Base-by-base conservation (phyloP, 495 filamentous ascomycete species). In the Lasiosphaeriaceae sp. region DNA sequence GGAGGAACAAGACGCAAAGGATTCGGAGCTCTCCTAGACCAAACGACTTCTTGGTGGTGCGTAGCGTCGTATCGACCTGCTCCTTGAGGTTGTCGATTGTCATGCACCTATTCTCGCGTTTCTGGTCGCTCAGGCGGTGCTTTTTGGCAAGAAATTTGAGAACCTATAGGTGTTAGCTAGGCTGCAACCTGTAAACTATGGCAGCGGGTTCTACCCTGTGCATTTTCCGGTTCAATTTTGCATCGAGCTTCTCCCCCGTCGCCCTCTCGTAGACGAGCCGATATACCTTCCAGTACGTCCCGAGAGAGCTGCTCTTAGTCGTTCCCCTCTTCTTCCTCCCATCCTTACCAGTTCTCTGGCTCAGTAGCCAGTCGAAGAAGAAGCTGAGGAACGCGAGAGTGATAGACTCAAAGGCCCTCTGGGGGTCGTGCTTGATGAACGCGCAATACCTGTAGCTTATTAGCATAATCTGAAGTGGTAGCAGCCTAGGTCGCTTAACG, bases 211-310 rank as follows among this genome's bases (percentile, higher is more conserved):
- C 34, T 52, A 52, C 34, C 50, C 50, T 52, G 20, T 52, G 37
- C 35, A 52, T 52, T 52, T 52, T 52, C 21, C 19, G 50, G 34
- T 52, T 52, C 37, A 52, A n/a, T 17, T 52, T 52, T n/a, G 37
- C 20, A 43, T 52, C 50, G 17, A 52, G 50, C 50, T 52, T 52
- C 50, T 2, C 34, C 3, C 50, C 50, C 0, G 50, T 52, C 7
- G 50, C 50, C 50, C 34, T 52, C 50, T 52, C 34, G 37, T 52
- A 52, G 50, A 52, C 50, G 17, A 52, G 50, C 35, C 50, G 50
- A 17, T 44, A 52, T n/a, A 52, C 34, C 16, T 52, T 52, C 50
- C 35, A 52, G 11, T 52, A 52, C 17, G 34, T 52, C 50, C 50
- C 50, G 16, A 52, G 35, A 6, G 21, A 52, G 50, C 50, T 52